Evolutionary conservation across 139 green algal species (phyloP), one percentile per base, ranked within the genome.

Genomic region (Coccomyxa sp.): DNA sequence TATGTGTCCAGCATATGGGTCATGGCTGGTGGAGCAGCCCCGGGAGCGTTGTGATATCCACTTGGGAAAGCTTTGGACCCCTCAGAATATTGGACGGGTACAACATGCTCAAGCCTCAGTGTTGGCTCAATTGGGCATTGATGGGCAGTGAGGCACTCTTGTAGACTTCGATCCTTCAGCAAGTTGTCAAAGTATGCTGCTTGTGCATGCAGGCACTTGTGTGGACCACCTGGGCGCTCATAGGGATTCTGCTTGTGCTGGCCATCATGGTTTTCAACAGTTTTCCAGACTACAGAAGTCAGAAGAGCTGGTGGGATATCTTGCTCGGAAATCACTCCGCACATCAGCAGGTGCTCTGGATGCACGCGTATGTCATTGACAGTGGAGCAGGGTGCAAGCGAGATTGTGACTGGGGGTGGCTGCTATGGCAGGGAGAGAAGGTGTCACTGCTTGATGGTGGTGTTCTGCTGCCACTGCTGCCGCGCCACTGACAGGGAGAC

Each of bases 141-240:
- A 51, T 7, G 38, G 38, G 38, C 38, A 51, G 63, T 71, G 18
- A 71, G 63, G 63, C 63, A 71, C 18, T 25, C 21, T 21, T 71
- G 1, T 25, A 71, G 63, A 21, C 63, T 71, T 71, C 60, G 18
- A 71, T 71, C 63, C 18, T 25, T 28, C 18, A 25, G 18, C 63
- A 28, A 4, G 63, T 71, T 71, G 63, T 51, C 38, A 7, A 51
- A 51, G 38, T 51, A 3, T 51, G 38, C 7, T 25, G 63, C 18
- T 71, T 71, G 63, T 25, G 18, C 21, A 25, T 71, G 57, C 81
- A 87, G 71, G 82, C 79, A 13, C 51, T 89, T 15, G 67, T 89
- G 13, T 90, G 87, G 87, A 86, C 78, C 21, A 89, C 85, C 30
- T 91, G 87, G 87, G 85, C 78, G 0, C 27, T 88, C 15, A 79